Evolutionary conservation across 2,329 filamentous ascomycete genomes (phyloP), one percentile per base, ranked within the genome.

Genomic region (Colletotrichum musicola): DNA sequence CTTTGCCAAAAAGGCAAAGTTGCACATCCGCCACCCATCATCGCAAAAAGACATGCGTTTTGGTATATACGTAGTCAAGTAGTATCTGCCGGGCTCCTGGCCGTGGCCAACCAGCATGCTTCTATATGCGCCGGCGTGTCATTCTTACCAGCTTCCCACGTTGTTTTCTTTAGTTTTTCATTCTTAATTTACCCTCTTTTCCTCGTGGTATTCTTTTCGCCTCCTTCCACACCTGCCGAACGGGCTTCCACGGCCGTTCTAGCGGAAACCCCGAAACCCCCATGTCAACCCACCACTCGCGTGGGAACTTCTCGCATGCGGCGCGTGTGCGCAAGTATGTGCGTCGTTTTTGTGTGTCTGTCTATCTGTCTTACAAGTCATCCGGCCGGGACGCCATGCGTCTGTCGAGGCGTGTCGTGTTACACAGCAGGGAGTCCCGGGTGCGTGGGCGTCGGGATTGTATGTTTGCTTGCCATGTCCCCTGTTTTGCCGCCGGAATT

Each of bases 181-280:
- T 25, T 25, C 22, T 25, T 25, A 25, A 25, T 25, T 25, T 25
- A 25, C 22, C 22, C 9, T 18, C 5, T 27, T 7, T 25, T 18
- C 7, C 20, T 12, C 46, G 22, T 47, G 30, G 30, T 35, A 9
- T 16, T 51, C 27, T 18, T 25, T 10, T 42, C 40, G 40, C 46
- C n/a, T 47, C 35, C 30, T 30, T n/a, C 14, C 46, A 20, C 49
- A 46, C 44, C 49, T 44, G 42, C 63, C 49, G 63, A 62, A 65
- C 63, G 30, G 49, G 25, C 57, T 65, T 65, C 63, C n/a, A 62
- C 49, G 47, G 56, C 40, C 25, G 38, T 65, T 65, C 63, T 62
- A 62, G 57, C 16, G 30, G 49, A 60, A 49, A 20, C n/a, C 30
- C 42, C 18, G 30, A 12, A 35, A 35, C 13, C 4, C 6, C 44